Evolutionary conservation across 495 filamentous ascomycete species (phyloP), one percentile per base, ranked within the genome.

Genomic region (Acidomyces sp.): DNA sequence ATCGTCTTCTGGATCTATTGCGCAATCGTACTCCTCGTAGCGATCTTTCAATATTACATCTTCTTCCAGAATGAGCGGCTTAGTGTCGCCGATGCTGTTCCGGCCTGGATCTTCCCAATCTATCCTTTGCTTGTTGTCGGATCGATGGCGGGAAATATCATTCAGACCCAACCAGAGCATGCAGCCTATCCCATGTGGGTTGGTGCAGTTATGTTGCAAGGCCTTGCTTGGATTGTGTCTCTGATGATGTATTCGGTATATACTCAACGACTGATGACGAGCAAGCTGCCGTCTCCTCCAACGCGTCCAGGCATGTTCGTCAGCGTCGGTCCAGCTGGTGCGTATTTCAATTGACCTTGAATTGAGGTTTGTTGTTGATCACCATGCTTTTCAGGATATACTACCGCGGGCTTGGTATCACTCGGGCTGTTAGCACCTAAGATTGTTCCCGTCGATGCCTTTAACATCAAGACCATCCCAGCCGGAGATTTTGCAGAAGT

Each of bases 101-200:
- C 72, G 0, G 68, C 66, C 4, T 74, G 70, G 70, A 64, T 72
- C 27, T 51, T 76, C 15, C 72, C 71, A 0, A 64, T 71, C 9
- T 74, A 72, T 37, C 70, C 71, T 9, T 59, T 67, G 31, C 67
- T 76, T 59, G 53, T 74, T 9, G 56, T 66, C 1, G 72, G 71
- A 2, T 66, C 68, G 1, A 46, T 72, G 20, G 71, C 69, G 0
- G 63, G 62, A 1, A 39, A 48, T 0, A 46, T 64, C 9, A 55
- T 62, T n/a, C 47, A 54, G 3, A 57, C 49, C 6, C 71, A 75
- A 41, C 68, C 70, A 0, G 33, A 53, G 0, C 34, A 41, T 2
- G 43, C 56, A 2, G 66, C 62, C 0, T 22, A 69, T 11, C 56
- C 57, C 17, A 72, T 76, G 41, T 58, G 69, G 41, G 52, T 66